Percentiles rank a stretch among this genome's conserved stretches.
Conservation (phyloP, 2,329 filamentous ascomycete species). For the Penicillium sp. region DNA sequence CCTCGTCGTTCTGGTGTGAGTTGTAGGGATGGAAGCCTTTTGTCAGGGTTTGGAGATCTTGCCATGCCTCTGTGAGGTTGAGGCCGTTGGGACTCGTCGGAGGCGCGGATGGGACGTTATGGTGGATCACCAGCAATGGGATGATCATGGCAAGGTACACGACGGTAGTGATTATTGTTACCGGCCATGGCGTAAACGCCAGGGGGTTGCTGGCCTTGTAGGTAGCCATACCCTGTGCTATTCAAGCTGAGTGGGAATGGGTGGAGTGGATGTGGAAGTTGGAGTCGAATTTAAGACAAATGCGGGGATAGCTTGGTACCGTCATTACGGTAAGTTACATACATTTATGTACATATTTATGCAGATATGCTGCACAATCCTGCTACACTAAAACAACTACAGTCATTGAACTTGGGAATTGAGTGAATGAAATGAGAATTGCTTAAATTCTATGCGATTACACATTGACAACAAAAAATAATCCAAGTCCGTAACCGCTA, state of each 20-base stretch:
- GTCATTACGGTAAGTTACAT: constrained; percentile 10
- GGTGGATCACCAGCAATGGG: constrained; percentile 70
- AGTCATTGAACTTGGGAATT: background rate
- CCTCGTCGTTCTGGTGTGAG: constrained; percentile 74
- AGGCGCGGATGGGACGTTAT: constrained; percentile 69
- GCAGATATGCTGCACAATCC: background rate
- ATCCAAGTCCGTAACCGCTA: constrained; percentile 19
- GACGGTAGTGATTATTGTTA: constrained; percentile 73
- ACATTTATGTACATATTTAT: background rate
- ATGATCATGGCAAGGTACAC: constrained; percentile 77
- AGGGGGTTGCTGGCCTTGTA: constrained; percentile 49
- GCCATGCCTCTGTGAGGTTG: constrained; percentile 83
- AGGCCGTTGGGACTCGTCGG: constrained; percentile 60
- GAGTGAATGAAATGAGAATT: background rate
- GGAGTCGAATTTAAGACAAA: constrained; percentile 14
- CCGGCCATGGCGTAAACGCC: constrained; percentile 75
- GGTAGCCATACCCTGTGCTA: constrained; percentile 32
- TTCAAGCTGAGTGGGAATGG: constrained; percentile 2
- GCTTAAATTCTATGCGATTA: constrained; percentile 17
- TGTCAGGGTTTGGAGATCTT: constrained; percentile 74
- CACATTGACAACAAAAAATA: constrained; percentile 7
- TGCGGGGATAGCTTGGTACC: constrained; percentile 21
- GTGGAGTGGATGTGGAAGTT: constrained; percentile 16
- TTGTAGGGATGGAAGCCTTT: constrained; percentile 83
- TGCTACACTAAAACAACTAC: background rate